phyloP scores from a whole-genome alignment of 1,284 basidiomycete species.

The Pseudozyma sp. region DNA sequence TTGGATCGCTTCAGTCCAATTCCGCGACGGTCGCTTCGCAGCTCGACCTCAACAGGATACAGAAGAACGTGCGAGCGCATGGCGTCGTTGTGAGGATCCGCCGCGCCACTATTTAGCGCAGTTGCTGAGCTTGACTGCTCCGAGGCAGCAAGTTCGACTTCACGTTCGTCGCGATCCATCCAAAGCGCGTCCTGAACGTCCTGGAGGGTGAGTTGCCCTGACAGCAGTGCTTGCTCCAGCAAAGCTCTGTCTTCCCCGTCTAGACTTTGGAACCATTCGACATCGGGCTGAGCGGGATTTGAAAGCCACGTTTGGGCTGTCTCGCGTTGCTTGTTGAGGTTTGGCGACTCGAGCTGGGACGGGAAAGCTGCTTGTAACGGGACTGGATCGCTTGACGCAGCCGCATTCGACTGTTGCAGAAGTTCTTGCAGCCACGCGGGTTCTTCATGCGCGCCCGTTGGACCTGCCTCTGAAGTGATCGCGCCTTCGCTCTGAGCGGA shows the following conservation, averaged over 20 bases:
- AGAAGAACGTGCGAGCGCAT: conserved; percentile 15
- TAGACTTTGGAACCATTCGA: conserved; percentile 17
- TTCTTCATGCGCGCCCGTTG: not conserved
- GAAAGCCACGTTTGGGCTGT: conserved; percentile 17
- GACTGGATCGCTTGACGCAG: not conserved
- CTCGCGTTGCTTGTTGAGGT: conserved; percentile 1
- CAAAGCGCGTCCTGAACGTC: conserved; percentile 17
- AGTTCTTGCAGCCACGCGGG: conserved; percentile 20
- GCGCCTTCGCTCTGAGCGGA: too few species aligned
- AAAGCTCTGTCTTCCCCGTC: conserved; percentile 8
- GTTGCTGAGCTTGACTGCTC: not conserved
- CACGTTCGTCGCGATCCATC: not conserved
- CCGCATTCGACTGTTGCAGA: not conserved
- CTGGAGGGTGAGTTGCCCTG: conserved; percentile 17
- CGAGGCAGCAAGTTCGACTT: not conserved
- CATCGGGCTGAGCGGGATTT: conserved; percentile 6
- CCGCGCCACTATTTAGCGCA: not conserved
- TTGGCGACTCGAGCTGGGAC: conserved; percentile 3
- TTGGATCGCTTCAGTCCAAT: conserved; percentile 7
- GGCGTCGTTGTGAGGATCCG: not conserved
- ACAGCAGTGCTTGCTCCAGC: conserved; percentile 18
- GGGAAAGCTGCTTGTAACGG: conserved; percentile 9
- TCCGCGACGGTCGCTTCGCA: conserved; percentile 14
- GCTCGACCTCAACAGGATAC: conserved; percentile 28
- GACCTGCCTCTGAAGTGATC: not conserved